phyloP scores from a whole-genome alignment of 140 eudicot genomes.

The Bidens hawaiensis region DNA sequence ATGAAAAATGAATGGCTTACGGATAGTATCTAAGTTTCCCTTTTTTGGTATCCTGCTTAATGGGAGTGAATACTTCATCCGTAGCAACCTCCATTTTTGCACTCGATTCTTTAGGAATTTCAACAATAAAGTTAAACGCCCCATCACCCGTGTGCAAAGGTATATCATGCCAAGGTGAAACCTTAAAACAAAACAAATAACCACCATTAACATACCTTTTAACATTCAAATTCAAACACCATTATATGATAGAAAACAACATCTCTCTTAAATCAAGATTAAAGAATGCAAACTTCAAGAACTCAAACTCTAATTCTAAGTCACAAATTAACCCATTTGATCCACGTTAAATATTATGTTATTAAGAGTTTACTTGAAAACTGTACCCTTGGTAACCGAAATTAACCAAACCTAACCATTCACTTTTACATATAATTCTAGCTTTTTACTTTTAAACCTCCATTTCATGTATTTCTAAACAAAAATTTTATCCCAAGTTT shows the following conservation, averaged over 20 bases:
- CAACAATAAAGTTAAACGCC: constrained; percentile 74
- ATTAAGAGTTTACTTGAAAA: too few relatives aligned
- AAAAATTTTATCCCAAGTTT: too few relatives aligned
- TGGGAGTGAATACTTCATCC: constrained; percentile 80
- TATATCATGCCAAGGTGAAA: constrained; percentile 99
- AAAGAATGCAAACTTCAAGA: neutral
- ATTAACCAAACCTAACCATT: too few relatives aligned
- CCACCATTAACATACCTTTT: constrained; percentile 1
- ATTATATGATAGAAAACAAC: neutral
- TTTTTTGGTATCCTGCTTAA: constrained; percentile 95
- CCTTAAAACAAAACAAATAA: constrained; percentile 34
- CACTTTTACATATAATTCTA: too few relatives aligned
- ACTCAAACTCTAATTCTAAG: neutral
- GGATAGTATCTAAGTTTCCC: constrained; percentile 98
- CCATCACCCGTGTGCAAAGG: constrained; percentile 91
- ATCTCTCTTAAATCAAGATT: neutral
- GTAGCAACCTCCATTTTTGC: constrained; percentile 99
- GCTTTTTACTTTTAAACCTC: too few relatives aligned
- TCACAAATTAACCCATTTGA: constrained; percentile 5
- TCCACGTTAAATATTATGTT: too few relatives aligned
- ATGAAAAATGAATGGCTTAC: constrained; percentile 37
- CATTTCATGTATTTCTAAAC: too few relatives aligned
- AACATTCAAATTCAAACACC: constrained; percentile 8
- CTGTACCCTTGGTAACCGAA: too few relatives aligned
- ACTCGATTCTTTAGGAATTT: constrained; percentile 94